Base-by-base conservation (phyloP, 495 filamentous ascomycete species). In the Melanomma pulvis-pyrius region DNA sequence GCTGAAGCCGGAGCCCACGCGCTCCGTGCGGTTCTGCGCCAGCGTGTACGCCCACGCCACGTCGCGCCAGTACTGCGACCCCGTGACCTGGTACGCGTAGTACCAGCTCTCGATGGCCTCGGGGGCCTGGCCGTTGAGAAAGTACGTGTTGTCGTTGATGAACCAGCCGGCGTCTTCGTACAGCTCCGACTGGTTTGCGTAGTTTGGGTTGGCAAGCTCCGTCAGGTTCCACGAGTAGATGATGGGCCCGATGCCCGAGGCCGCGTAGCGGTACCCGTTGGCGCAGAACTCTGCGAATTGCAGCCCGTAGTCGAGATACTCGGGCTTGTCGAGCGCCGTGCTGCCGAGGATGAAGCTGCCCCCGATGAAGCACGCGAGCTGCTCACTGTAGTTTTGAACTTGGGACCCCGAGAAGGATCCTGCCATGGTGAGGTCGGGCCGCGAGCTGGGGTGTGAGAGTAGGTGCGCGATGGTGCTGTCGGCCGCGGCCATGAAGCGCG, bases 271-370 rank as follows among this genome's bases (percentile, higher is more conserved):
- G 74, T 97, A 96, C 0, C 91, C 93, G 12, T 83, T 85, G 72
- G 88, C 86, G 74, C 92, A 97, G 13, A 84, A 86, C 21, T 87
- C 78, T 2, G 90, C 87, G 19, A 97, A 86, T 0, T 83, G 71
- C 9, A 96, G 80, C 8, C 92, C 92, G 68, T 92, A 92, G 36
- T 91, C 76, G 41, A 87, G 81, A 68, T 92, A 91, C 8, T 87
- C 79, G 34, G 84, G 76, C 22, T 82, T 77, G 36, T 80, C 75
- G 39, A 96, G 82, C 0, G 87, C 85, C 0, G 88, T 80, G 0
- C 91, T 91, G n/a, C 90, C 92, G 17, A 96, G 83, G 63, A 96
- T 84, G 78, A 96, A 92, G 76, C 87, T 93, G 1, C 92, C 92
- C n/a, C 90, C 92, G 56, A 88, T 85, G 72, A 97, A 97, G 75